Percentiles rank a stretch among this genome's conserved stretches.
These are phyloP conservation scores for Bathelium albidoporum DNA, from an alignment of 495 filamentous ascomycete genomes.

Conservation along the genomic window DNA sequence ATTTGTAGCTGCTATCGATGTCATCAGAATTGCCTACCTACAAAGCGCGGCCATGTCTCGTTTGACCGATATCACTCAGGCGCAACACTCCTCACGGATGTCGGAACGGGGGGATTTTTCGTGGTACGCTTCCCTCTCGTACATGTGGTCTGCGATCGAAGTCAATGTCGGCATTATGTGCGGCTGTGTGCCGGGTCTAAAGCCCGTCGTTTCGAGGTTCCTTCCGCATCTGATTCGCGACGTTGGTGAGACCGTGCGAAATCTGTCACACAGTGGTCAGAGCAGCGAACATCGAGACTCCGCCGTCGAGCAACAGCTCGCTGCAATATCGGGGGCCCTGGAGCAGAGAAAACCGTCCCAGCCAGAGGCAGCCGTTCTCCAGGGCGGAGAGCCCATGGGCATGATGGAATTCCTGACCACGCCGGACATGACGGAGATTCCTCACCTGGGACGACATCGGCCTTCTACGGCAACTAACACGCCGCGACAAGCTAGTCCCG, in stretches of 20 bases:
- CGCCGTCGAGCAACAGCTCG: slow-evolving; percentile 13
- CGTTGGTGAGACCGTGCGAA: slow-evolving; percentile 23
- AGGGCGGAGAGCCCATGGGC: slow-evolving; percentile 34
- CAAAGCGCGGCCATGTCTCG: slow-evolving; percentile 53
- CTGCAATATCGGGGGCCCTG: slow-evolving; percentile 8
- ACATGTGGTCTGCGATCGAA: slow-evolving; percentile 77
- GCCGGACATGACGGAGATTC: slow-evolving; percentile 35
- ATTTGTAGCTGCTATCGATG: slow-evolving; percentile 80
- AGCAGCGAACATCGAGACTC: slow-evolving; percentile 8
- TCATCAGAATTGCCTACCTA: slow-evolving; percentile 80
- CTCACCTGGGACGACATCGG: no score
- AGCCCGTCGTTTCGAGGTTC: slow-evolving; percentile 68
- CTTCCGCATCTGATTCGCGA: slow-evolving; percentile 60
- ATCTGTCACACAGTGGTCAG: slow-evolving; percentile 17
- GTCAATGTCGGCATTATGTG: slow-evolving; percentile 84
- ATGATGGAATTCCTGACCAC: slow-evolving; percentile 51
- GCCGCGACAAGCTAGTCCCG: slow-evolving; percentile 24
- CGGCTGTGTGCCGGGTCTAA: slow-evolving; percentile 78
- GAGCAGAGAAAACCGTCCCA: slow-evolving; percentile 3
- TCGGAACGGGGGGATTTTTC: slow-evolving; percentile 40
- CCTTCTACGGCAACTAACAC: slow-evolving; percentile 21
- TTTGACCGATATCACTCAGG: slow-evolving; percentile 15
- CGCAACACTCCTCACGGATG: slow-evolving; percentile 18
- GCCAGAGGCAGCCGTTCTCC: not conserved
- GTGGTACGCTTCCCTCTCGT: slow-evolving; percentile 70